These are phyloP conservation scores for Chytriomyces confervae DNA, from an alignment of 192 early-diverging fungal genomes.

Conservation along the genomic window DNA sequence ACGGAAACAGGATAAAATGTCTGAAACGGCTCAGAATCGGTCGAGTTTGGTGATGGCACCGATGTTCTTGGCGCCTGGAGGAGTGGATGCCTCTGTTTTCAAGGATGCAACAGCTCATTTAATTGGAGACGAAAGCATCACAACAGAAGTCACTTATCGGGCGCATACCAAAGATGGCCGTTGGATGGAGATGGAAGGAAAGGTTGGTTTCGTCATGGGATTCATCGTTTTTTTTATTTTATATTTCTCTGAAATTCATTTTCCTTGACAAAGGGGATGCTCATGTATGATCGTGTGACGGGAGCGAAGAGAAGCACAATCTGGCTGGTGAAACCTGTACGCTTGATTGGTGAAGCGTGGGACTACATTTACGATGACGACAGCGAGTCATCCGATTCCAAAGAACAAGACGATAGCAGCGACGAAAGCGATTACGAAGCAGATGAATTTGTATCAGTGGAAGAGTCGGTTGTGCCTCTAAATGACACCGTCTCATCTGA, in stretches of 20 bases:
- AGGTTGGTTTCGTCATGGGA: slow-evolving; percentile 34
- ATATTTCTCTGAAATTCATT: slow-evolving; percentile 5
- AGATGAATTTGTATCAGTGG: slow-evolving; percentile 24
- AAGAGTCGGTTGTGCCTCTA: background rate
- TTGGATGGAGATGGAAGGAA: slow-evolving; percentile 78
- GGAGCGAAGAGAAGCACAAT: slow-evolving; percentile 70
- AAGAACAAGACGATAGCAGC: slow-evolving; percentile 22
- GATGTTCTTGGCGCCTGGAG: slow-evolving; percentile 60
- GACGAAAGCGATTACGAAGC: slow-evolving; percentile 6
- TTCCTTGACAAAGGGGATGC: slow-evolving; percentile 63
- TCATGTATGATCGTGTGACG: slow-evolving; percentile 74
- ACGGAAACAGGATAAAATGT: background rate
- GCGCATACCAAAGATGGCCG: slow-evolving; percentile 56
- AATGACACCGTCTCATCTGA: background rate
- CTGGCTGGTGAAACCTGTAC: slow-evolving; percentile 77
- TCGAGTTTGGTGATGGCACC: slow-evolving; percentile 44
- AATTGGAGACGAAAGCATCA: slow-evolving; percentile 60
- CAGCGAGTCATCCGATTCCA: slow-evolving; percentile 34
- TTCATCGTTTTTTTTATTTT: slow-evolving; percentile 13
- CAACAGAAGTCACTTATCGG: slow-evolving; percentile 71
- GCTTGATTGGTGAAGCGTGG: slow-evolving; percentile 53
- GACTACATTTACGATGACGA: slow-evolving; percentile 45
- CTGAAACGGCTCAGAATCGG: background rate
- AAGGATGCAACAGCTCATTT: slow-evolving; percentile 61
- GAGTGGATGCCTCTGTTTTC: slow-evolving; percentile 66